A percentile compares a stretch with the other conserved stretches of the same genome.
phyloP scores from a whole-genome alignment of 345 rosid species.

The Erysimum cheiranthoides region DNA sequence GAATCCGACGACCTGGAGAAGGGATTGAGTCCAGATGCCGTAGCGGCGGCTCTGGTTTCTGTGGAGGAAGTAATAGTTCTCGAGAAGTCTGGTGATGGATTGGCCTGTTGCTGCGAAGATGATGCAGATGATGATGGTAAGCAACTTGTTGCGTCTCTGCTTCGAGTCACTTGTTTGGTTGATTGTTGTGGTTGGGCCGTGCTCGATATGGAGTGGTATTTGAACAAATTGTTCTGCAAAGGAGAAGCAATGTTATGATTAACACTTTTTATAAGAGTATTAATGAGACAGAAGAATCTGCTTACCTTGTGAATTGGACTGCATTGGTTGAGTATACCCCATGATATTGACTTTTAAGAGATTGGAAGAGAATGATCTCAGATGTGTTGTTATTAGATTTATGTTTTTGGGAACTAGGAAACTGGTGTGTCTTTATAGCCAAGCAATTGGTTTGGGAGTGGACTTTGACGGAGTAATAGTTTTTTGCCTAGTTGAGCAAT shows the following conservation, averaged over 20 bases:
- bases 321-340: neutral
- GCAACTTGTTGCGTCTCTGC: slow-evolving; percentile 5
- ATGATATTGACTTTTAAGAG: neutral
- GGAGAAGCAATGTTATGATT: neutral
- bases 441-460: neutral
- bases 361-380: neutral
- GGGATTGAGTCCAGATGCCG: slow-evolving; percentile 19
- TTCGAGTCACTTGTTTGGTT: neutral
- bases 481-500: neutral
- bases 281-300: neutral
- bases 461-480: neutral
- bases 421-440: neutral
- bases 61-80: slow-evolving; percentile 3
- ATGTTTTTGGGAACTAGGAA: neutral
- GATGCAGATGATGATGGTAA: neutral
- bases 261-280: no score
- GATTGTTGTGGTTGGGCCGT: neutral
- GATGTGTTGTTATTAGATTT: neutral
- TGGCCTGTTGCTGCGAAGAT: slow-evolving; percentile 20
- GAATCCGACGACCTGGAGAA: slow-evolving; percentile 19
- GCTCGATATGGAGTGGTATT: neutral
- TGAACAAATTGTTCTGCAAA: neutral
- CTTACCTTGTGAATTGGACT: neutral
- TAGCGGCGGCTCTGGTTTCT: neutral
- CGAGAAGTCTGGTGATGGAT: slow-evolving; percentile 12